Base-by-base conservation (phyloP, 2,329 filamentous ascomycete species). In the Tolypocladium endophyticum region DNA sequence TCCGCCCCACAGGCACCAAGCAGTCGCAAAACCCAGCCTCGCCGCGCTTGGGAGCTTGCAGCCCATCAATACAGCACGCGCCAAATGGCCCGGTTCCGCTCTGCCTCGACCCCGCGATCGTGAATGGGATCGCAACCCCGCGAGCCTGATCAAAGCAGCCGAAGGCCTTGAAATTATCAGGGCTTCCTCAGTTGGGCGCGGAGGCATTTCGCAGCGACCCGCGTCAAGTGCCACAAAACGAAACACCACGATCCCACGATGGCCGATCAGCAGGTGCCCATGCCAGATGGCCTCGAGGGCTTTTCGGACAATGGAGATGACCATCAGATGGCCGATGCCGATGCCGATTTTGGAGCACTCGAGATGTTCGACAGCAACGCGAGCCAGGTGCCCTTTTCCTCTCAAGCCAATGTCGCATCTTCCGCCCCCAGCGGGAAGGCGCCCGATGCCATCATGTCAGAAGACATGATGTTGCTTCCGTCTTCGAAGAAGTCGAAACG, bases 361-460 rank as follows among this genome's bases (percentile, higher is more conserved):
- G 71, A 74, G 55, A 72, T 75, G 67, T 75, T 75, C 58, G 71
- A 74, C 61, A 75, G 72, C 66, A 74, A 72, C 62, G 63, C 69
- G 55, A 64, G 68, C 53, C 64, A 68, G 50, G 63, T 64, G 18
- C 67, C 70, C n/a, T 70, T 69, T 55, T 68, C 70, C 8, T 70
- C 71, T 8, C 69, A 70, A 57, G 47, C 64, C 9, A 60, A 65
- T 35, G 57, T 16, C 47, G 47, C 60, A 28, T 36, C 62, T 9
- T 63, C 63, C 25, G 62, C 62, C 4, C 39, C 55, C 7, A 47
- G 28, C 50, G 61, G 61, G 38, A 65, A 63, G 35, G 70, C 65
- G 14, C 68, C 71, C 33, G 69, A 71, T 58, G 67, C 69, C n/a
- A 55, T 67, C 57, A 73, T 72, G 66, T 59, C 63, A 28, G 68